These are phyloP conservation scores for Eragrostis nindensis DNA, from an alignment of 176 grass and related monocot species.

Conservation along the genomic window DNA sequence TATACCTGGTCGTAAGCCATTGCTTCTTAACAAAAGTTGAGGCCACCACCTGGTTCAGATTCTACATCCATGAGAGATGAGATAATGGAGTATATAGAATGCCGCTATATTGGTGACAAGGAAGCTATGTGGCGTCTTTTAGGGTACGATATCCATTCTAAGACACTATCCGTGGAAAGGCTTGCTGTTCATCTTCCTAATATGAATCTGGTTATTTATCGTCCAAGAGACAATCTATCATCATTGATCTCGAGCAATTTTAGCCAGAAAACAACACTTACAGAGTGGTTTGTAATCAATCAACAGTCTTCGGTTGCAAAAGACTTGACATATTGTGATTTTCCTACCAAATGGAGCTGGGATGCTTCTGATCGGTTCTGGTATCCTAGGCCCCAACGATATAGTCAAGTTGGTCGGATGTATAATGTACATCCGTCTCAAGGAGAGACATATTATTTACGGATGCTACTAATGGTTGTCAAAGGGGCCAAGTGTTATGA, in stretches of 20 bases:
- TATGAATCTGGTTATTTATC: not conserved
- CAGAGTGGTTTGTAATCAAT: not conserved
- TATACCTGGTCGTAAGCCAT: too few species aligned
- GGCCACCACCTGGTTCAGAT: too few species aligned
- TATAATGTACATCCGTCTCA: not conserved
- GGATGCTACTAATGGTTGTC: not conserved
- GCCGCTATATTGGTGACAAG: not conserved
- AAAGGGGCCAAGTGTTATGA: not conserved
- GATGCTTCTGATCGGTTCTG: not conserved
- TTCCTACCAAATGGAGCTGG: not conserved
- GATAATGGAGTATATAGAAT: too few species aligned
- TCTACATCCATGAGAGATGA: too few species aligned
- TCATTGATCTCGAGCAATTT: too few species aligned
- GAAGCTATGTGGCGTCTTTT: not conserved
- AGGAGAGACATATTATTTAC: conserved; percentile 20
- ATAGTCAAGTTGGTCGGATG: not conserved
- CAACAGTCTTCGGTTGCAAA: not conserved
- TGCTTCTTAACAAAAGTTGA: too few species aligned
- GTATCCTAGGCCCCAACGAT: not conserved
- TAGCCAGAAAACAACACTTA: not conserved
- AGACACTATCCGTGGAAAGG: not conserved
- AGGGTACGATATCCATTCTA: not conserved
- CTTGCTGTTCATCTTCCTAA: not conserved
- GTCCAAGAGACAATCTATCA: not conserved
- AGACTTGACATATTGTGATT: not conserved